A percentile compares a stretch with the other conserved stretches of the same genome.
These are phyloP conservation scores for Hypoxylon crocopeplum DNA, from an alignment of 495 filamentous ascomycete genomes.

Conservation along the genomic window DNA sequence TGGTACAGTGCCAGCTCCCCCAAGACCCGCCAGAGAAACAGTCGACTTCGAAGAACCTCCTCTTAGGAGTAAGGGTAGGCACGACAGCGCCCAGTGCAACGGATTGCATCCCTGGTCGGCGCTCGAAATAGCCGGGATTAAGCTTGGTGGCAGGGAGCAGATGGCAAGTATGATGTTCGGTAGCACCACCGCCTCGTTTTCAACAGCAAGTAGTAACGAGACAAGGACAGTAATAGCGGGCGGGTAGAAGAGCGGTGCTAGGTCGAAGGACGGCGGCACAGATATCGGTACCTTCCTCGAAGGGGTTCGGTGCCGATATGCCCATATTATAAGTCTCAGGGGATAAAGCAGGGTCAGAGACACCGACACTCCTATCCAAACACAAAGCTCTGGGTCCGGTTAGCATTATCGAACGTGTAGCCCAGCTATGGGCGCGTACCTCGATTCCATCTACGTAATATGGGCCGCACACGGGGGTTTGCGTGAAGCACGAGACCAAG, in stretches of 20 bases:
- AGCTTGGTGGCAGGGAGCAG: constrained; percentile 72
- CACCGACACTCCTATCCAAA: constrained; percentile 25
- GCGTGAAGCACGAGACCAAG: constrained; percentile 47
- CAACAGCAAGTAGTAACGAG: constrained; percentile 73
- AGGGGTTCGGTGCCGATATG: constrained; percentile 46
- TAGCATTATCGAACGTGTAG: constrained; percentile 11
- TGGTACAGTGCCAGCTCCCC: neutral
- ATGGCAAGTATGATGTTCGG: constrained; percentile 84
- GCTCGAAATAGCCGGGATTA: constrained; percentile 65
- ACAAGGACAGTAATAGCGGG: constrained; percentile 76
- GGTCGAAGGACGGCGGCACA: constrained; percentile 81
- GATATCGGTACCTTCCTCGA: constrained; percentile 49
- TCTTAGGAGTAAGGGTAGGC: constrained; percentile 61
- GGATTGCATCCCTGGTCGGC: constrained; percentile 51
- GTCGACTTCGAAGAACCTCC: constrained; percentile 2
- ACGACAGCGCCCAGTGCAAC: constrained; percentile 76
- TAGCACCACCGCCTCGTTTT: constrained; percentile 63
- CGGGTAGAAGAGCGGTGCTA: constrained; percentile 90
- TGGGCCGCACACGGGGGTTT: constrained; percentile 44
- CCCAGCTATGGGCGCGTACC: constrained; percentile 39
- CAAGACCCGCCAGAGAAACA: neutral
- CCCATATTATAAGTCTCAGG: constrained; percentile 52
- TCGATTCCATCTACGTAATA: constrained; percentile 41
- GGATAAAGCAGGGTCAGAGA: constrained; percentile 53
- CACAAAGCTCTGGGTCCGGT: constrained; percentile 42